Conservation (phyloP, 2,329 filamentous ascomycete genomes). For the Clonostachys sp. region DNA sequence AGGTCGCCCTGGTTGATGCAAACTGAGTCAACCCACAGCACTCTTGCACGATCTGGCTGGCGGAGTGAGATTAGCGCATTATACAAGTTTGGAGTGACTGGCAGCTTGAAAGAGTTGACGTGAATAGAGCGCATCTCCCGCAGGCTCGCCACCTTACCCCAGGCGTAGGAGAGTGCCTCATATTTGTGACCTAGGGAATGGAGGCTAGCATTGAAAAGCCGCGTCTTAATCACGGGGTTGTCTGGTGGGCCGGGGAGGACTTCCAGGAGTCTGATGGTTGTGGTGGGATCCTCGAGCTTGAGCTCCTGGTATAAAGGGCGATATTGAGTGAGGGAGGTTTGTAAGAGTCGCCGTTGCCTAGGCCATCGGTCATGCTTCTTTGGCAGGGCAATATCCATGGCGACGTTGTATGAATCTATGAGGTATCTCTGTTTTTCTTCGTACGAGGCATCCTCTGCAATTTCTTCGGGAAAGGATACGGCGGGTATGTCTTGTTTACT, state of each 20-base stretch:
- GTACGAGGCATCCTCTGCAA: too few relatives aligned
- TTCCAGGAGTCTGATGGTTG: not conserved
- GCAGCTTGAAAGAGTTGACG: not conserved
- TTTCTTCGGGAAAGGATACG: too few relatives aligned
- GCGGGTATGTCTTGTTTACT: too few relatives aligned
- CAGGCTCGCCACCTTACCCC: not conserved
- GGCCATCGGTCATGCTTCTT: not conserved
- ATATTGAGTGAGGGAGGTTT: not conserved
- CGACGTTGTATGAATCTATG: too few relatives aligned
- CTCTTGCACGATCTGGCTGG: not conserved
- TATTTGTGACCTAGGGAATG: not conserved
- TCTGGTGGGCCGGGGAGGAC: not conserved
- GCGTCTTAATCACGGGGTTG: not conserved
- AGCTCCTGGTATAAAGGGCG: not conserved
- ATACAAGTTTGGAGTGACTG: not conserved
- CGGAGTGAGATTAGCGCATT: not conserved
- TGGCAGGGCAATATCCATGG: not conserved
- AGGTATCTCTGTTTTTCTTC: slow-evolving; percentile 1
- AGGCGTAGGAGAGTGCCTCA: slow-evolving; percentile 2
- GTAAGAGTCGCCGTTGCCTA: not conserved
- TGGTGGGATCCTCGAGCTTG: not conserved
- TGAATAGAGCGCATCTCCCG: not conserved
- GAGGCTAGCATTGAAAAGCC: not conserved
- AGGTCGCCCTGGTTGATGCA: slow-evolving; percentile 13
- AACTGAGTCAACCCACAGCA: slow-evolving; percentile 13